Conservation (phyloP, 805 yeast species). For the Peterozyma xylosa region DNA sequence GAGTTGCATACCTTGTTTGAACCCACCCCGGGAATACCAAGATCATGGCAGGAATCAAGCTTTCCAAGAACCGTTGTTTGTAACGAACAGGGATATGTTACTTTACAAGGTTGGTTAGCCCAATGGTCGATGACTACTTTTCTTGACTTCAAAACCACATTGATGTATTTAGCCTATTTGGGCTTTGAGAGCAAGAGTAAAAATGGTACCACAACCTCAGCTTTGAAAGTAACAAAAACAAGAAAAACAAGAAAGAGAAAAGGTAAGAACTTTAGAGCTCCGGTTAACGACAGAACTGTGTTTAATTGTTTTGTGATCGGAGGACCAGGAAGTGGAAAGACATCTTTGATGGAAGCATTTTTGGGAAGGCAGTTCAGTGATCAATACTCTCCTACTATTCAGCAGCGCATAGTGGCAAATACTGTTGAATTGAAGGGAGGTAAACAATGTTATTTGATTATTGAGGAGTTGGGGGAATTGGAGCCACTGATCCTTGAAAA, state of each 20-base stretch:
- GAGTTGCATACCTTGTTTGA: constrained; percentile 67
- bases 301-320: constrained; percentile 89
- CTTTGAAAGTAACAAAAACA: constrained; percentile 77
- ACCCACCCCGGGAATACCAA: constrained; percentile 93
- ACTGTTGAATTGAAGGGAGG: constrained; percentile 93
- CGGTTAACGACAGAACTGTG: constrained; percentile 77
- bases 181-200: constrained; percentile 55
- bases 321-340: constrained; percentile 79
- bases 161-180: constrained; percentile 82
- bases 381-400: constrained; percentile 71
- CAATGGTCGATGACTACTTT: constrained; percentile 98
- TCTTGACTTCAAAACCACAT: constrained; percentile 72
- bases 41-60: constrained; percentile 73
- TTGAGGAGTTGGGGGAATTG: constrained; percentile 85
- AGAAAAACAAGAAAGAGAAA: constrained; percentile 61
- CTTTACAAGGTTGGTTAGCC: constrained; percentile 97
- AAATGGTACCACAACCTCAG: constrained; percentile 30
- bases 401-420: constrained; percentile 78
- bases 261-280: constrained; percentile 59
- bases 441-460: constrained; percentile 83
- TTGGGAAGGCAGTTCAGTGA: constrained; percentile 67
- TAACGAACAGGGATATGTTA: constrained; percentile 82
- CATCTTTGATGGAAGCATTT: constrained; percentile 77
- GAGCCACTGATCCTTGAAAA: constrained; percentile 80
- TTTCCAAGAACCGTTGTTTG: constrained; percentile 88